Base-by-base conservation (phyloP, 1,284 basidiomycete species). In the Sphaerobolus stellatus region DNA sequence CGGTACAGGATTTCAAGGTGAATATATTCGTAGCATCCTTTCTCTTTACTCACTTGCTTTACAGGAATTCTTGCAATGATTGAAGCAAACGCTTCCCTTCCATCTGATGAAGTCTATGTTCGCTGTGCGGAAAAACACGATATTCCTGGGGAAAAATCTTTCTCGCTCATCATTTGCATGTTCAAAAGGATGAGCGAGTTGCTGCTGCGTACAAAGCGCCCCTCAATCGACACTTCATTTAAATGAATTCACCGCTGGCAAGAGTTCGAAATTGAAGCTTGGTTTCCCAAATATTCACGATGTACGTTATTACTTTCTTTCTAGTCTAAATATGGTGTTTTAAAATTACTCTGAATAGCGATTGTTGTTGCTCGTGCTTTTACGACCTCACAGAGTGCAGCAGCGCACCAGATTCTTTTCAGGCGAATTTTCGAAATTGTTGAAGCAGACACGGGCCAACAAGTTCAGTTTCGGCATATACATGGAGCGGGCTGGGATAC, bases 221-320 rank as follows among this genome's bases (percentile, higher is more conserved):
- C 64, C 1, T 61, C 63, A 3, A 60, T 64, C 45, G 64, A 68
- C 40, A 67, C 62, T 1, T 62, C 62, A 14, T 68, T 67, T 58
- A 65, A 66, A 44, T 52, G 56, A 5, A 11, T 64, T 13, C 57
- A 61, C 45, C 25, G 56, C 2, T 66, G 62, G 61, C 59, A 66
- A 27, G 66, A 66, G 38, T 66, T 68, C 40, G 62, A 66, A 51
- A 63, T 67, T 20, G 66, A 66, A 40, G 53, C 49, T 2, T 68
- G 66, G 66, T 60, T 65, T 50, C 9, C 40, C 3, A 31, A 56
- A 5, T 48, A 30, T 18, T 58, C 58, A 51, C 44, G 55, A 53
- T 66, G 64, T 68, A 57, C 29, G 61, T 59, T 14, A 3, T 53
- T 31, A 7, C 8, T 8, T 25, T 45, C 20, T 25, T 33, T 36